These are phyloP conservation scores for Pseudocercospora ulei DNA, from an alignment of 2,329 filamentous ascomycete species.

Conservation along the genomic window DNA sequence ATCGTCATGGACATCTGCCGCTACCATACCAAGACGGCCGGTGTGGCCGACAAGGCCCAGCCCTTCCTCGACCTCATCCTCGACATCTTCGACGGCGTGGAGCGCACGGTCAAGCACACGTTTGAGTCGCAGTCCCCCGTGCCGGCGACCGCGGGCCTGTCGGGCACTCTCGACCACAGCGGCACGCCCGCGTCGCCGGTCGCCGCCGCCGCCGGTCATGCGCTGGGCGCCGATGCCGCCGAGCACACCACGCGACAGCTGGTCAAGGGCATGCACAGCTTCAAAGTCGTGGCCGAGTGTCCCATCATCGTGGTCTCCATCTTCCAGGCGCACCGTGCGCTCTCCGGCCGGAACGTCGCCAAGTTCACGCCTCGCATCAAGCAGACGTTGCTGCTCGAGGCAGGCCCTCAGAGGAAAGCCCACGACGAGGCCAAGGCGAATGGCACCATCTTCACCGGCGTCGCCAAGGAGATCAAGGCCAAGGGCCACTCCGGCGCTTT, in stretches of 20 bases:
- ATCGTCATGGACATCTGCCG: constrained; percentile 94
- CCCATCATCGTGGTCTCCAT: constrained; percentile 98
- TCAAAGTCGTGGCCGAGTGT: constrained; percentile 95
- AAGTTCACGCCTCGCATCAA: constrained; percentile 91
- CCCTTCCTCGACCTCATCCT: constrained; percentile 84
- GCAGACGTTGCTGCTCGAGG: constrained; percentile 75
- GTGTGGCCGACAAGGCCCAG: constrained; percentile 71
- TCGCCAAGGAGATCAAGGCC: constrained; percentile 89
- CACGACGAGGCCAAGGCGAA: constrained; percentile 73
- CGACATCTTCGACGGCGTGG: constrained; percentile 92
- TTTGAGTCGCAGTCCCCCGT: constrained; percentile 61
- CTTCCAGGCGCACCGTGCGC: constrained; percentile 79
- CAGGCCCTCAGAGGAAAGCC: constrained; percentile 83
- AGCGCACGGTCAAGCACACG: constrained; percentile 86
- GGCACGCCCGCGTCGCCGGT: constrained; percentile 77
- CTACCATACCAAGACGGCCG: constrained; percentile 63
- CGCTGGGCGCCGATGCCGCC: constrained; percentile 56
- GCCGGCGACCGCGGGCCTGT: constrained; percentile 47
- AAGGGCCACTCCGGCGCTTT: constrained; percentile 60
- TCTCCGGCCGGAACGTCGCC: constrained; percentile 75
- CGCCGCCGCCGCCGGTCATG: constrained; percentile 52
- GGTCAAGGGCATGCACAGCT: constrained; percentile 92
- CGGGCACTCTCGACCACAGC: constrained; percentile 53
- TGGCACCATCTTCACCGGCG: constrained; percentile 78
- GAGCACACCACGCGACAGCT: constrained; percentile 65